These are phyloP conservation scores for Breynia disticha DNA, from an alignment of 441 rosid species.

Conservation along the genomic window DNA sequence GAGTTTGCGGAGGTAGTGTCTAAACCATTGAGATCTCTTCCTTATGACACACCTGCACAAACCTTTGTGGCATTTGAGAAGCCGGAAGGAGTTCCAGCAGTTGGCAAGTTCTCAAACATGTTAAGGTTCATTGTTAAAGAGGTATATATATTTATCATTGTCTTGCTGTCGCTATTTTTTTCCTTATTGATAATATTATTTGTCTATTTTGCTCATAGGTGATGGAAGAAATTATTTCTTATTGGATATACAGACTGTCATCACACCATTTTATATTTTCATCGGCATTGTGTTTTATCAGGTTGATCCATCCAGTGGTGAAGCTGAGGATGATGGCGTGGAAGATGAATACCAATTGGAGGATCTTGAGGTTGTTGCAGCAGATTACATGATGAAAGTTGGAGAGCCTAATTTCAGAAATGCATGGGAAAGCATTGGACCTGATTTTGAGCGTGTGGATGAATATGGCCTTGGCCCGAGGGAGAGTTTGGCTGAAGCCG, in stretches of 20 bases:
- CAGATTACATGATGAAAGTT: slow-evolving; percentile 79
- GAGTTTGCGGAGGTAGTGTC: slow-evolving; percentile 56
- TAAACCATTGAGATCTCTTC: slow-evolving; percentile 69
- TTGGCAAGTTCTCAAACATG: slow-evolving; percentile 82
- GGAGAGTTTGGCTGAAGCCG: slow-evolving; percentile 79
- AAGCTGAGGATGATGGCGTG: slow-evolving; percentile 86
- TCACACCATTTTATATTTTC: not conserved
- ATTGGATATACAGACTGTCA: no score
- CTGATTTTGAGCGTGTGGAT: slow-evolving; percentile 70
- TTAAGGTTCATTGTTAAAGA: slow-evolving; percentile 84
- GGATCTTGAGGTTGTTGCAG: slow-evolving; percentile 86
- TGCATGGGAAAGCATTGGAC: slow-evolving; percentile 90
- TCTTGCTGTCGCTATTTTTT: not conserved
- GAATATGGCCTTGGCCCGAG: slow-evolving; percentile 95
- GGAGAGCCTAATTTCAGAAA: slow-evolving; percentile 82
- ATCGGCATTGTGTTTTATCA: slow-evolving; percentile 17
- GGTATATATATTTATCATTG: slow-evolving; percentile 37
- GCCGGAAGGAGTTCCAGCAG: slow-evolving; percentile 68
- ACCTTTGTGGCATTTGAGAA: slow-evolving; percentile 82
- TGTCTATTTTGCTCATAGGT: no score
- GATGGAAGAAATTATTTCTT: no score
- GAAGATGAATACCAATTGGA: slow-evolving; percentile 98
- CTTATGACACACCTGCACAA: slow-evolving; percentile 90
- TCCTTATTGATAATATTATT: no score
- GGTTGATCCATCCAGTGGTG: slow-evolving; percentile 92